phyloP scores from a whole-genome alignment of 306 rosid species.

The Cercis canadensis region DNA sequence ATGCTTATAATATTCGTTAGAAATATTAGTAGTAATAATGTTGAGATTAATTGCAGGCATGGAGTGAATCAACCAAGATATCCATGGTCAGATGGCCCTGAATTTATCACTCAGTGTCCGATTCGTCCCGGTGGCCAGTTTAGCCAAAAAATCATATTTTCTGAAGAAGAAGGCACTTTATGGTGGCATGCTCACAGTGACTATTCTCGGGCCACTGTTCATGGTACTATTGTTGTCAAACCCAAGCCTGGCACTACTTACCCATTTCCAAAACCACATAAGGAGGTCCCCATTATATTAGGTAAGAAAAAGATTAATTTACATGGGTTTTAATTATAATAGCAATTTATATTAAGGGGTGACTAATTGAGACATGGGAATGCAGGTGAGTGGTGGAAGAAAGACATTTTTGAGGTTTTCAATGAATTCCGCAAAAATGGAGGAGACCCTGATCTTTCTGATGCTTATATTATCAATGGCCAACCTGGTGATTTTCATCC shows the following conservation, averaged over 20 bases:
- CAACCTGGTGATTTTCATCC: conserved; percentile 58
- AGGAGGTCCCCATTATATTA: conserved; percentile 46
- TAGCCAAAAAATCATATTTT: conserved; percentile 42
- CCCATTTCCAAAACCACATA: conserved; percentile 54
- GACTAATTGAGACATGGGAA: neutral
- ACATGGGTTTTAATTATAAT: neutral
- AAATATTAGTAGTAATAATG: too few relatives aligned
- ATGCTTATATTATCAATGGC: conserved; percentile 60
- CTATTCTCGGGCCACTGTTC: conserved; percentile 54
- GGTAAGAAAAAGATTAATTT: conserved; percentile 12
- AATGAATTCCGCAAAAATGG: neutral
- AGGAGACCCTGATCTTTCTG: conserved; percentile 30
- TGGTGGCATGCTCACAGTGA: conserved; percentile 65
- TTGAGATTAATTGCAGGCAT: too few relatives aligned
- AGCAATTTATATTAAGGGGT: neutral
- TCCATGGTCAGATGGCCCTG: conserved; percentile 65
- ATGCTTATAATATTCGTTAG: too few relatives aligned
- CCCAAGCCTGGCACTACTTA: conserved; percentile 48
- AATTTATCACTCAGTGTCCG: conserved; percentile 57
- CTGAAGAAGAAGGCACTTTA: conserved; percentile 52
- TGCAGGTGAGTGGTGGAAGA: conserved; percentile 34
- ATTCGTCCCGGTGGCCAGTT: conserved; percentile 42
- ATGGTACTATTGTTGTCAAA: conserved; percentile 51
- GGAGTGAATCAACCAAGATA: conserved; percentile 49
- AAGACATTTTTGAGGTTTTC: neutral